These are phyloP conservation scores for Leccinum barrowsii DNA, from an alignment of 768 basidiomycete genomes.

Conservation along the genomic window DNA sequence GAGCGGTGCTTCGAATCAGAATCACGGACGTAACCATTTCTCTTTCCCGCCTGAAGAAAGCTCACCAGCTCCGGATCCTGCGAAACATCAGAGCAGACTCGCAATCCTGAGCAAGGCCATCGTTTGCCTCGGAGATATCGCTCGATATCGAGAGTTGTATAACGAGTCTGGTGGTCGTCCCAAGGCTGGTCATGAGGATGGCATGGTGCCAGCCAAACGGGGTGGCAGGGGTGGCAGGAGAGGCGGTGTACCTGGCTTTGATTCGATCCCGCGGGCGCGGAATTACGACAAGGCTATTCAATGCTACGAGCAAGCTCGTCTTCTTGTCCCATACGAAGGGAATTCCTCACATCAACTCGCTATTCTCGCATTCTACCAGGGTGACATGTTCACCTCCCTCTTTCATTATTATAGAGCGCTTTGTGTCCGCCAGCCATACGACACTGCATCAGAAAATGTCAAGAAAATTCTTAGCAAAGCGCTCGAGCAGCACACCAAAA, in stretches of 20 bases:
- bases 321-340: slow-evolving; percentile 83
- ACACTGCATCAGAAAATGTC: slow-evolving; percentile 84
- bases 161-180: slow-evolving; percentile 67
- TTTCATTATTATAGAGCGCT: slow-evolving; percentile 90
- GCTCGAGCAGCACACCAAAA: slow-evolving; percentile 54
- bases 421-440: slow-evolving; percentile 82
- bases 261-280: slow-evolving; percentile 52
- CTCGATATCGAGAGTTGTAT: slow-evolving; percentile 89
- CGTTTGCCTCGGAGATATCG: slow-evolving; percentile 91
- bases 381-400: slow-evolving; percentile 75
- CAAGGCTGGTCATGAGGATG: slow-evolving; percentile 66
- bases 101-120: slow-evolving; percentile 82
- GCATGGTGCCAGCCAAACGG: slow-evolving; percentile 32
- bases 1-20: slow-evolving; percentile 21
- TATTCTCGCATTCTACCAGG: slow-evolving; percentile 81
- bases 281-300: slow-evolving; percentile 73
- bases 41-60: slow-evolving; percentile 61
- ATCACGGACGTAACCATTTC: slow-evolving; percentile 52
- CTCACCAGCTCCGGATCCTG: slow-evolving; percentile 35
- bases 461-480: slow-evolving; percentile 65
- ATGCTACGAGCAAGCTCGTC: slow-evolving; percentile 82
- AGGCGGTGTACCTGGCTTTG: slow-evolving; percentile 42
- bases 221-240: slow-evolving; percentile 40
- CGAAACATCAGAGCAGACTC: slow-evolving; percentile 53
- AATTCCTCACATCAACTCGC: slow-evolving; percentile 96